Evolutionary conservation across 257 asterid genomes (phyloP), one percentile per base, ranked within the genome.

Genomic region (Capsicum chinense): DNA sequence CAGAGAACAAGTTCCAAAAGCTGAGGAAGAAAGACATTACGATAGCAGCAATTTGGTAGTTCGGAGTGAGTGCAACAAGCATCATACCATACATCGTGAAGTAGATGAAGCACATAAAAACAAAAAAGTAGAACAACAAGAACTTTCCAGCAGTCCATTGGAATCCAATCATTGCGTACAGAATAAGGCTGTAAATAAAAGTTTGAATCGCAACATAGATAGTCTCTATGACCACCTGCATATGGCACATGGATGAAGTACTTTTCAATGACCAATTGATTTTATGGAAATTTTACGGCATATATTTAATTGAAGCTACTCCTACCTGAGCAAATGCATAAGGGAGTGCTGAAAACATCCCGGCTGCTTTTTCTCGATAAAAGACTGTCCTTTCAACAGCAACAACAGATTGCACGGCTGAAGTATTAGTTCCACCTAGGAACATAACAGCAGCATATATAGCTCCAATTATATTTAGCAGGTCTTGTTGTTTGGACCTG

Each of bases 91-190:
- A 94, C n/a, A 88, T 13, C 5, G 95, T 93, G 94, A 94, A 94
- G 91, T 93, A 94, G 85, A 90, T 76, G 56, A 94, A 94, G 82
- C 97, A 90, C 98, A 94, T 94, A 60, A 88, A 92, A 3, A 93
- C 93, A 39, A 86, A 93, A 90, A 84, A 94, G 81, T 92, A 94
- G 92, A 94, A 94, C 92, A 91, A 92, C 66, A 92, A 90, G 92
- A 93, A 93, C 79, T 87, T 91, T 1, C 83, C 90, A 0, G 86
- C 88, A 0, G 64, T 76, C 95, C 97, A 93, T 5, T 90, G 87
- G 89, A 94, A 94, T 52, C 98, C 98, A 33, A 93, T 93, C 98
- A 94, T 94, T 1, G 94, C 68, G 91, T 91, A 94, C n/a, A 94
- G 94, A 84, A 94, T 39, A 14, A 94, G 89, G 86, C 94, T 92